Evolutionary conservation across 495 filamentous ascomycete genomes (phyloP).

Genomic region (Annulohypoxylon stygium): DNA sequence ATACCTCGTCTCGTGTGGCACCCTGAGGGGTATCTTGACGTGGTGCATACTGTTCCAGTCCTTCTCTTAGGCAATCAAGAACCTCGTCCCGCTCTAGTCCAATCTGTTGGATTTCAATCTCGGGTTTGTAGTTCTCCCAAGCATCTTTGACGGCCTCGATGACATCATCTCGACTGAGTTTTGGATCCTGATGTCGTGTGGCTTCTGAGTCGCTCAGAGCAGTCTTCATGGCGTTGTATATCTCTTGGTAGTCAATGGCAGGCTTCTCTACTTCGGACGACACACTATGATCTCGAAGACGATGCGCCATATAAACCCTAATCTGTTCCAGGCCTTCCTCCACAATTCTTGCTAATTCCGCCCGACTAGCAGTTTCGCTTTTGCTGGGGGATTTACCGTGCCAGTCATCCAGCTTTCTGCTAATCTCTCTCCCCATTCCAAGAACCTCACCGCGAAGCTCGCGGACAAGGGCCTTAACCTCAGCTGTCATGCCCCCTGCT

Average conservation of each 20-base stretch:
- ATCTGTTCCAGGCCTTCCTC: constrained; percentile 83
- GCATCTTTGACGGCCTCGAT: constrained; percentile 86
- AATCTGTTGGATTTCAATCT: constrained; percentile 89
- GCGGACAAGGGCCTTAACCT: constrained; percentile 89
- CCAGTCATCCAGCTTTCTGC: constrained; percentile 80
- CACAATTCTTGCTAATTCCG: constrained; percentile 82
- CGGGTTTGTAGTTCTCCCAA: constrained; percentile 91
- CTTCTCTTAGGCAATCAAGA: constrained; percentile 84
- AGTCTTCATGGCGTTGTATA: constrained; percentile 82
- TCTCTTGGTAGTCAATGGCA: constrained; percentile 76
- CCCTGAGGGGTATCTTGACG: constrained; percentile 58
- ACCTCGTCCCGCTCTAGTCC: constrained; percentile 91
- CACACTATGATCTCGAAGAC: constrained; percentile 80
- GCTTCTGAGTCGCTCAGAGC: constrained; percentile 79
- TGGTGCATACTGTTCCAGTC: constrained; percentile 80
- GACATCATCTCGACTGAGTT: constrained; percentile 78
- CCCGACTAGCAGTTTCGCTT: constrained; percentile 66
- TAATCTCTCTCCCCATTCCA: constrained; percentile 90
- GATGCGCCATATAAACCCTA: constrained; percentile 79
- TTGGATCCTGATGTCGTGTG: constrained; percentile 54
- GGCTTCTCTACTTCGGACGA: constrained; percentile 62
- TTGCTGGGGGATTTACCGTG: constrained; percentile 64
- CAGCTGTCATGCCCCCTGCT: constrained; percentile 84
- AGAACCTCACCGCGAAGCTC: constrained; percentile 93
- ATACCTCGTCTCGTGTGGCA: constrained; percentile 81